Evolutionary conservation across 495 filamentous ascomycete species (phyloP), one percentile per base, ranked within the genome.

Genomic region (Aspergillus biplanus): DNA sequence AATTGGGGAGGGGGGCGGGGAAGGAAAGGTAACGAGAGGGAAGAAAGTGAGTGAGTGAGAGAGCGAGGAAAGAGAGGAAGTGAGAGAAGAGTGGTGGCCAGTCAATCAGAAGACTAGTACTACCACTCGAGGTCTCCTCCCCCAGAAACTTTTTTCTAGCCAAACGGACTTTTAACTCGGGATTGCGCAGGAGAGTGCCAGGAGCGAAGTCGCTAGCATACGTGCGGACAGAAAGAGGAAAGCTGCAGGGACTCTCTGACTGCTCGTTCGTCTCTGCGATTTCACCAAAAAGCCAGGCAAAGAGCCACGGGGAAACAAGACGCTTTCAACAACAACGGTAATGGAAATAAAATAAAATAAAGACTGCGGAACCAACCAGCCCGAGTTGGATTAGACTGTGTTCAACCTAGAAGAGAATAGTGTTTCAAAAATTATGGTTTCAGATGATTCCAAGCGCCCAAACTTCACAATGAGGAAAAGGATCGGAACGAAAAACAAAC

Each of bases 131-230:
- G 39, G 39, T 61, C 61, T 63, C 57, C 64, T 57, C 39, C 64
- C 54, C 52, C 62, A 66, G 62, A 64, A 65, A 58, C 60, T 50
- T 60, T 73, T 27, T 69, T 60, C 64, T 69, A 47, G 54, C 71
- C 71, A 72, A 74, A 70, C 68, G 71, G 72, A 73, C 66, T 72
- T 70, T 69, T 72, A 65, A 70, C 64, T 74, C 73, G 76, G 75
- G 65, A 75, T 71, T 69, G 72, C 75, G 67, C 72, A 79, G 72
- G 66, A 68, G 39, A 64, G 39, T 50, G 60, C 55, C 61, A 62
- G 62, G 56, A 70, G 66, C 58, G 63, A 61, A 42, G 52, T 61
- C 53, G 37, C 66, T 52, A 56, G 61, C 61, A 67, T 67, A 65
- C 53, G 64, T 64, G 63, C 62, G 67, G 64, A 62, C 63, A 53